Evolutionary conservation across 2,329 filamentous ascomycete genomes (phyloP), one percentile per base, ranked within the genome.

Genomic region (Samsoniella hepiali): DNA sequence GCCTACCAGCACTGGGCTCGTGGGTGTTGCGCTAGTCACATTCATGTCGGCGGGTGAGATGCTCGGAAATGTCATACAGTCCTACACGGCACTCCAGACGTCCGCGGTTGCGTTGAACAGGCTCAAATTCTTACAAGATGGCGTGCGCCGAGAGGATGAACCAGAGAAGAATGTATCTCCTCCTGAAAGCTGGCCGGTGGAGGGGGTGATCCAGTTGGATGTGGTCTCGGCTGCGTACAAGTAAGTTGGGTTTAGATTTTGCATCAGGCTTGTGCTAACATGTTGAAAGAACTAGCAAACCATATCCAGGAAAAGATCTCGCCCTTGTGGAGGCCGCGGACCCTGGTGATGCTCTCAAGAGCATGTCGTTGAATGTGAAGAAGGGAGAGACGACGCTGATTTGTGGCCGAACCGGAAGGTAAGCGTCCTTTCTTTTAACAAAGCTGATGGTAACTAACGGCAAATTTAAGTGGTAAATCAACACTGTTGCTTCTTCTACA

Each of bases 391-490:
- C 17, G 6, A 44, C 22, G 29, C 36, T 61, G 5, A 45, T 61
- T 45, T 61, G 58, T 44, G 58, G 58, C 4, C 49, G 58, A 45
- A 61, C 58, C 10, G 58, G 58, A 54, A 61, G 58, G 58, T 60
- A 60, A 34, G 10, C 27, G 15, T 31, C 38, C 2, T 2, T 7
- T 1, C 8, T 22, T 1, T 53, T 17, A 38, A 15, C 11, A 6
- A 3, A 17, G 17, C 3, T 15, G 7, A 44, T 3, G 3, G 2
- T 6, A n/a, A 17, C 54, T 56, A 45, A 51, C 22, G 11, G 29
- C 22, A 32, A 10, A 17, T 29, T 8, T 1, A 27, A 61, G 58
- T 17, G 58, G 58, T 2, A 61, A 61, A 61, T 61, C 58, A 17
- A 61, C 49, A 5, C 29, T 61, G 2, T 29, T 61, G n/a, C 38